Conservation (phyloP, 2,329 filamentous ascomycete species). For the Pyrenochaeta sp. region DNA sequence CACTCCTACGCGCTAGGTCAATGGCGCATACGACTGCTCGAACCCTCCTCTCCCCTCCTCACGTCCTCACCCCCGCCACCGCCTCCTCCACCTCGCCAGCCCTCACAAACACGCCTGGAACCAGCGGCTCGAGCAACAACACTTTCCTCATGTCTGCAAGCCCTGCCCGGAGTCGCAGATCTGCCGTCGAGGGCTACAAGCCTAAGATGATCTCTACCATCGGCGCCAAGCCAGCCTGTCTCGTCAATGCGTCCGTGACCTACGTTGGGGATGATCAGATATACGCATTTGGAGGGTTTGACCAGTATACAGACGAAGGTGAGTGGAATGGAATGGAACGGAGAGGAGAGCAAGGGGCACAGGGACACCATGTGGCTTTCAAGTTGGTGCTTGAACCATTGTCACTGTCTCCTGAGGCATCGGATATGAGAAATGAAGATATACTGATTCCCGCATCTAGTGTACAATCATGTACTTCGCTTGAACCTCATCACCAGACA, state of each 20-base stretch:
- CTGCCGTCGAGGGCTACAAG: constrained; percentile 76
- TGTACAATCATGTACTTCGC: constrained; percentile 96
- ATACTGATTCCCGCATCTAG: constrained; percentile 47
- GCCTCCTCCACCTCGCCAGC: constrained; percentile 52
- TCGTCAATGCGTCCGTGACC: constrained; percentile 98
- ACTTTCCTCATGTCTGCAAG: constrained; percentile 89
- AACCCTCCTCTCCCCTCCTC: constrained; percentile 28
- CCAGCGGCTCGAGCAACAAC: constrained; percentile 70
- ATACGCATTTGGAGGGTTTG: constrained; percentile 97
- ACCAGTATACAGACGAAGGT: constrained; percentile 97
- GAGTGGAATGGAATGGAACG: constrained; percentile 5
- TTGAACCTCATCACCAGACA: constrained; percentile 87
- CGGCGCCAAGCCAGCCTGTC: constrained; percentile 79
- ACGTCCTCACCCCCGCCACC: constrained; percentile 33
- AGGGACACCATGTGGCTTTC: too few species aligned
- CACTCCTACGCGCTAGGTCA: constrained; percentile 22
- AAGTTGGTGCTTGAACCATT: too few species aligned
- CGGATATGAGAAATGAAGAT: background rate
- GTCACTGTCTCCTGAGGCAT: too few species aligned
- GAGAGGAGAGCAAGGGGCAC: background rate
- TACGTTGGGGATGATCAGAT: constrained; percentile 98
- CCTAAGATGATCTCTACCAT: constrained; percentile 76
- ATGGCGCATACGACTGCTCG: constrained; percentile 42
- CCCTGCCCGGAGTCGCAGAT: constrained; percentile 63
- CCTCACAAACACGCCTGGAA: constrained; percentile 57